Evolutionary conservation across 148 eudicot species (phyloP).

Genomic region (Nepenthes gracilis): DNA sequence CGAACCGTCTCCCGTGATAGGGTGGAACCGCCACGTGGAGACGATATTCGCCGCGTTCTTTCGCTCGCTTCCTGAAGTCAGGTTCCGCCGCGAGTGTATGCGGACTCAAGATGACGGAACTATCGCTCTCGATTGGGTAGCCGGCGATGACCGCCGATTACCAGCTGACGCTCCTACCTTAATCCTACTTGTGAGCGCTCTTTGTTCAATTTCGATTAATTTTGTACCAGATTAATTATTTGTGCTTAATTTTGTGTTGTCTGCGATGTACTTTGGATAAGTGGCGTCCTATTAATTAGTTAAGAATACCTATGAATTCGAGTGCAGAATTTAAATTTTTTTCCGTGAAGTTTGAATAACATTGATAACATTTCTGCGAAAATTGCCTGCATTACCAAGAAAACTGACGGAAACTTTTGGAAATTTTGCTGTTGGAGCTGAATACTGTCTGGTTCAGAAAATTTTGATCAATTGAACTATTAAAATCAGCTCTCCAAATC

Average conservation of each 20-base stretch:
- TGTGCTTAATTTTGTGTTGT: too few relatives aligned
- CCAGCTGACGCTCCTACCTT: conserved; percentile 47
- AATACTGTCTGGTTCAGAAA: neutral
- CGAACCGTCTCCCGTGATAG: conserved; percentile 42
- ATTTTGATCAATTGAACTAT: neutral
- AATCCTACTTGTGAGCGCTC: conserved; percentile 50
- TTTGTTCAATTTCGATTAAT: neutral
- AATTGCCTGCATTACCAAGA: too few relatives aligned
- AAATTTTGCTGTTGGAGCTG: too few relatives aligned
- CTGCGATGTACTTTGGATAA: too few relatives aligned
- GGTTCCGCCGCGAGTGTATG: conserved; percentile 61
- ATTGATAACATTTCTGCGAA: too few relatives aligned
- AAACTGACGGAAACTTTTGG: too few relatives aligned
- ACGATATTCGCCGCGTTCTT: conserved; percentile 75
- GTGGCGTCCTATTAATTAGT: too few relatives aligned
- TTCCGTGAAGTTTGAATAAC: too few relatives aligned
- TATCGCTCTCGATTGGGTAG: conserved; percentile 92
- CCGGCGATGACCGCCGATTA: conserved; percentile 44
- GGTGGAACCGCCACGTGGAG: conserved; percentile 66
- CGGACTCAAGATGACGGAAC: conserved; percentile 52
- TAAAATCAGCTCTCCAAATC: neutral
- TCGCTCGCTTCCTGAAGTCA: conserved; percentile 54
- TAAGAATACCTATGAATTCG: too few relatives aligned
- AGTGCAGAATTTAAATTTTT: too few relatives aligned
- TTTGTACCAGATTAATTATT: neutral